Conservation (phyloP, 2,329 filamentous ascomycete species). For the Fusarium sp. region DNA sequence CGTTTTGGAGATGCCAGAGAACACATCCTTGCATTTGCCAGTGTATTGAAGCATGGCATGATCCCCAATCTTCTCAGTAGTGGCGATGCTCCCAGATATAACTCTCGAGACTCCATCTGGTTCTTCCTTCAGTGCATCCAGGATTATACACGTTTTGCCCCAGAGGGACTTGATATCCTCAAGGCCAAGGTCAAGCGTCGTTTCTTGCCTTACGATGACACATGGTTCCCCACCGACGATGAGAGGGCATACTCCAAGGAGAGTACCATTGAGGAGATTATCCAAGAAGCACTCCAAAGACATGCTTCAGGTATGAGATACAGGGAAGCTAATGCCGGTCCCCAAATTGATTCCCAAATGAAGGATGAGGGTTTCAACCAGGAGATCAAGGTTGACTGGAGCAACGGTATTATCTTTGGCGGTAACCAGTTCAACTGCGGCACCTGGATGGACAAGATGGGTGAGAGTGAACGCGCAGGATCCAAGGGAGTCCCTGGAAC, state of each 20-base stretch:
- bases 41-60: constrained; percentile 97
- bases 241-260: constrained; percentile 83
- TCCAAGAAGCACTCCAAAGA: constrained; percentile 92
- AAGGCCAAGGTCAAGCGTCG: constrained; percentile 81
- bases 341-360: constrained; percentile 92
- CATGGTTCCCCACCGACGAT: constrained; percentile 88
- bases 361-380: constrained; percentile 90
- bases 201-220: constrained; percentile 95
- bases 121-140: constrained; percentile 97
- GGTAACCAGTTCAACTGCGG: constrained; percentile 96
- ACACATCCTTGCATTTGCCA: constrained; percentile 94
- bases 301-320: constrained; percentile 93
- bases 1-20: constrained; percentile 89
- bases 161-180: constrained; percentile 77
- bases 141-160: constrained; percentile 85
- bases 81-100: constrained; percentile 88
- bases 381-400: constrained; percentile 92
- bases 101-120: constrained; percentile 96
- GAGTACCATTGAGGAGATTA: constrained; percentile 86
- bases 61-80: constrained; percentile 93
- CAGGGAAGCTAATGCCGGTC: constrained; percentile 92
- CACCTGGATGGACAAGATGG: constrained; percentile 99
- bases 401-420: constrained; percentile 85
- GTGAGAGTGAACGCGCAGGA: constrained; percentile 89
- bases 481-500: constrained; percentile 95